These are phyloP conservation scores for Wickerhamomyces chambardii DNA, from an alignment of 805 yeast genomes.

Conservation along the genomic window DNA sequence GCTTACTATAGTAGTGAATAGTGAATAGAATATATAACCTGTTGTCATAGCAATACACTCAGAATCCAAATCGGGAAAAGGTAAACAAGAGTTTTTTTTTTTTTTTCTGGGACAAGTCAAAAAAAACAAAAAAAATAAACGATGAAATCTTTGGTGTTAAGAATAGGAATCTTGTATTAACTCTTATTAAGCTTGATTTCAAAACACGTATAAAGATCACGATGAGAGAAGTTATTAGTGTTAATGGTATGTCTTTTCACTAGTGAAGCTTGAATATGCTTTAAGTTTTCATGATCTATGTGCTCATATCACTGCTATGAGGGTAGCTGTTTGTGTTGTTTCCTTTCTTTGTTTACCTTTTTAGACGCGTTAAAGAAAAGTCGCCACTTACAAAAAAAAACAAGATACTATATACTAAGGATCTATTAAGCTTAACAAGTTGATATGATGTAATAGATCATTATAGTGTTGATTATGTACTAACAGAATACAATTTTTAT, in stretches of 20 bases:
- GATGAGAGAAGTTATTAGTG: constrained; percentile 92
- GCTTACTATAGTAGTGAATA: too few species aligned
- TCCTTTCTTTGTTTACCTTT: not conserved
- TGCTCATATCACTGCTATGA: not conserved
- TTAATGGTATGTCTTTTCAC: constrained; percentile 52
- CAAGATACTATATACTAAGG: too few species aligned
- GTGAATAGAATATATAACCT: not conserved
- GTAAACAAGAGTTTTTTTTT: constrained; percentile 12
- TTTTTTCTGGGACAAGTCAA: constrained; percentile 5
- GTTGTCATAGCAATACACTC: not conserved
- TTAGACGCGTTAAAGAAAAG: not conserved
- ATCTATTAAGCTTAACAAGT: not conserved
- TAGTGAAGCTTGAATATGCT: constrained; percentile 27
- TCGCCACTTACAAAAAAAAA: not conserved
- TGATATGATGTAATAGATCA: not conserved
- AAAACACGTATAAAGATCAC: not conserved
- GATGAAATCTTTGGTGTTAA: not conserved
- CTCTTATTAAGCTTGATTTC: not conserved
- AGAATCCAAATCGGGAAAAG: constrained; percentile 8
- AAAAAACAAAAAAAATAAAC: constrained; percentile 1
- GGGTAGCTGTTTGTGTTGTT: not conserved
- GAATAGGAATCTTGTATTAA: constrained; percentile 12
- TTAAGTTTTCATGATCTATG: not conserved
- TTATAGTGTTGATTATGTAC: constrained; percentile 3
- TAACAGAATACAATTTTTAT: constrained; percentile 8